Evolutionary conservation across 1,284 basidiomycete species (phyloP).

Genomic region (Cryptococcus sp.): DNA sequence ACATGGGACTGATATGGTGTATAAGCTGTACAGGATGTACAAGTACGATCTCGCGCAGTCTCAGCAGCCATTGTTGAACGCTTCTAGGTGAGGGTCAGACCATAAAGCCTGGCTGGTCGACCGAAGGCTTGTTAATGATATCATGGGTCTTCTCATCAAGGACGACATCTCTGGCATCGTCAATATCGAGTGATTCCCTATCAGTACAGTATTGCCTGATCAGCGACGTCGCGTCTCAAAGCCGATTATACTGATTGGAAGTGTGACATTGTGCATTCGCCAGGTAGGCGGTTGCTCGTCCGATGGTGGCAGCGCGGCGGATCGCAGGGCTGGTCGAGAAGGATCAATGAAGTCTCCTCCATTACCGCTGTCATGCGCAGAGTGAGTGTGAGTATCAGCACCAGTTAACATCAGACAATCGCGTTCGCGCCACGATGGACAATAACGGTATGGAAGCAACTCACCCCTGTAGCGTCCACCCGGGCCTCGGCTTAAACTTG

Average conservation of each 20-base stretch:
- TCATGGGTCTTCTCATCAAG: conserved; percentile 1
- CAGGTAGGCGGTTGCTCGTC: conserved; percentile 33
- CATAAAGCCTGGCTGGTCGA: conserved; percentile 9
- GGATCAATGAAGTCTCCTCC: conserved; percentile 17
- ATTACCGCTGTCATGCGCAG: background rate
- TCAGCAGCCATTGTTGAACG: background rate
- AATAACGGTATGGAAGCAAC: background rate
- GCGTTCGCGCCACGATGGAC: background rate
- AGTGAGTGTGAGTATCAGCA: background rate
- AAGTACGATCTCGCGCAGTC: too few relatives aligned
- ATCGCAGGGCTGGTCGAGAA: conserved; percentile 4
- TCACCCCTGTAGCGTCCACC: conserved; percentile 30
- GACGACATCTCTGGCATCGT: conserved; percentile 11
- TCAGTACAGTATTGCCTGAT: background rate
- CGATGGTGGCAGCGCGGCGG: conserved; percentile 21
- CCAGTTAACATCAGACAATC: background rate
- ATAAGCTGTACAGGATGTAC: too few relatives aligned
- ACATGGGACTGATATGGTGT: too few relatives aligned
- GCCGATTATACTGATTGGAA: background rate
- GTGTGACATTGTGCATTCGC: conserved; percentile 13
- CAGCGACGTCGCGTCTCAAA: background rate
- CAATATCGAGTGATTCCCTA: conserved; percentile 12
- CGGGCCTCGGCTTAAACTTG: conserved; percentile 23
- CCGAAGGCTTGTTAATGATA: background rate
- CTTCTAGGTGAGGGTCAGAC: background rate